Conservation (phyloP, 2,329 filamentous ascomycete genomes). For the Davidsoniella neocaledoniae region DNA sequence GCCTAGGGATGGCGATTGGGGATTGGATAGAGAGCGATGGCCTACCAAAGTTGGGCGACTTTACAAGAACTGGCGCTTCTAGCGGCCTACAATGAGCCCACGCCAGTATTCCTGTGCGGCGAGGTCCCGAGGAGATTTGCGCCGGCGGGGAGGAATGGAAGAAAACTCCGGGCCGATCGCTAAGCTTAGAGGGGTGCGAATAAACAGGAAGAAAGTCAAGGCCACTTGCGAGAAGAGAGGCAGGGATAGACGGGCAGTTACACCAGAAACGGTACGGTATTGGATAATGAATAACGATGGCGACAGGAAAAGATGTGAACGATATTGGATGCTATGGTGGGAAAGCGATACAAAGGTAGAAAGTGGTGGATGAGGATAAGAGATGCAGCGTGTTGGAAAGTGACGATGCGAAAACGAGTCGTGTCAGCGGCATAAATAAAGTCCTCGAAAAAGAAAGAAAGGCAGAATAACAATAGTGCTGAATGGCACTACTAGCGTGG, state of each 20-base stretch:
- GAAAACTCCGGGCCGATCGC: too few relatives aligned
- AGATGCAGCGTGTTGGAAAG: background rate
- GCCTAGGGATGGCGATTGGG: background rate
- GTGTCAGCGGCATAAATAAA: too few relatives aligned
- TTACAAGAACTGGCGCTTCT: conserved; percentile 1
- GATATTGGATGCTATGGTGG: background rate
- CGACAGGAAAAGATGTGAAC: background rate
- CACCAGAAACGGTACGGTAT: too few relatives aligned
- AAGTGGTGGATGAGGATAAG: background rate
- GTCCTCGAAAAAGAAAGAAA: background rate
- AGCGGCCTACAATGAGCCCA: background rate
- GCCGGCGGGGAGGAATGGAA: too few relatives aligned
- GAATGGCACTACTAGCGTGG: background rate
- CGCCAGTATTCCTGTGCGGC: too few relatives aligned
- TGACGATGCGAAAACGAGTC: background rate
- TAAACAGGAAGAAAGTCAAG: background rate
- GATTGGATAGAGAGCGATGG: background rate
- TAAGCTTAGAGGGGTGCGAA: too few relatives aligned
- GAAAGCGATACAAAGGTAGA: background rate
- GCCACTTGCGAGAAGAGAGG: background rate
- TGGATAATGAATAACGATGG: background rate
- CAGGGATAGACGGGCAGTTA: background rate
- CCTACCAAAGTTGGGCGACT: background rate
- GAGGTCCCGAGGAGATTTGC: too few relatives aligned
- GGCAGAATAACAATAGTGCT: background rate